Evolutionary conservation across 2,329 filamentous ascomycete genomes (phyloP), one percentile per base, ranked within the genome.

Genomic region (Amylocarpus encephaloides): DNA sequence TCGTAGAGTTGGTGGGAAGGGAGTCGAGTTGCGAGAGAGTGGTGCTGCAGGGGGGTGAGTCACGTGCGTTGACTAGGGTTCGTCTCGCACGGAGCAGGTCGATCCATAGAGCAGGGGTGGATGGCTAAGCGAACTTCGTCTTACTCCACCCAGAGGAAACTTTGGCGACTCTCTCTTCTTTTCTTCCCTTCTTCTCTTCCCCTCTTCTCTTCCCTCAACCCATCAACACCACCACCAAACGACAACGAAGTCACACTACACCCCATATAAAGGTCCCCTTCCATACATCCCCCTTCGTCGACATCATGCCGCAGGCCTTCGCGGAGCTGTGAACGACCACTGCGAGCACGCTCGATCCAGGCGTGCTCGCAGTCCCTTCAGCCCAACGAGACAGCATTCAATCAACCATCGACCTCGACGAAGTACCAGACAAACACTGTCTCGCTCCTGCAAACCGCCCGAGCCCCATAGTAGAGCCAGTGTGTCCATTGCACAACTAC

Each of bases 321-420:
- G 84, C 82, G 87, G 85, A 85, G 86, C 87, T 92, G 85, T 94
- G 90, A 91, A 88, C 80, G 73, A 79, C 82, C 83, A 84, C 86
- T 90, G 82, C 83, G 83, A 82, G 80, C 76, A 72, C 71, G 71
- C 67, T 67, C 67, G 62, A 65, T 68, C 44, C 66, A 69, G 71
- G 71, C 72, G 65, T 77, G 79, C 79, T 79, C 79, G 83, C 80
- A 90, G 87, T 88, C 85, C 85, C 82, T 48, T 82, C 85, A 89
- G 86, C 84, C 85, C 60, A 84, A 4, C 75, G 85, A 89, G 77
- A 78, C 26, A 35, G 30, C 74, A 74, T 76, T 77, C 75, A 78
- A 80, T 76, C 72, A 72, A 69, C 73, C 75, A 79, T 73, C 74
- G 75, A 76, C 68, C 71, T 82, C 78, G 82, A 86, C 82, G 77